Conservation (phyloP, 2,329 filamentous ascomycete genomes). For the Hysterium pulicare region DNA sequence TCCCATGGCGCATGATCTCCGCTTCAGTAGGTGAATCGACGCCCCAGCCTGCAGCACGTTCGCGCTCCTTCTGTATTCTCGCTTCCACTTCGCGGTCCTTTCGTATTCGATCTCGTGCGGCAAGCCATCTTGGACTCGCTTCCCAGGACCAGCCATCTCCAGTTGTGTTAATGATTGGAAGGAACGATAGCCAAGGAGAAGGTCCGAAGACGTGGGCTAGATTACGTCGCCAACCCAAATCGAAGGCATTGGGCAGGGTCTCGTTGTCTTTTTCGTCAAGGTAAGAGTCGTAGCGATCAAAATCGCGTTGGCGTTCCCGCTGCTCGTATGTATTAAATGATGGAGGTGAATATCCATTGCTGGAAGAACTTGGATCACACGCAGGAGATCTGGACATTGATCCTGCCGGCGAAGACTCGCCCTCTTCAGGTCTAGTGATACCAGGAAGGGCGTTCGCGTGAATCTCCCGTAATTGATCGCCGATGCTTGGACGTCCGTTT, state of each 20-base stretch:
- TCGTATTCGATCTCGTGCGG: constrained; percentile 62
- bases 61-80: constrained; percentile 57
- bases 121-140: constrained; percentile 72
- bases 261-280: constrained; percentile 86
- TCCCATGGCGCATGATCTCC: constrained; percentile 30
- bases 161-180: constrained; percentile 80
- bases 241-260: constrained; percentile 88
- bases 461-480: constrained; percentile 75
- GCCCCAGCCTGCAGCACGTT: constrained; percentile 68
- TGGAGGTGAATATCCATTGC: constrained; percentile 44
- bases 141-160: constrained; percentile 97
- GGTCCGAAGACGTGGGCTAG: constrained; percentile 78
- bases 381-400: constrained; percentile 23
- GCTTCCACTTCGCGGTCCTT: constrained; percentile 37
- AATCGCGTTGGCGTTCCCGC: constrained; percentile 62
- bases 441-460: constrained; percentile 79
- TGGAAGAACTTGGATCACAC: constrained; percentile 23
- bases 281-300: constrained; percentile 71
- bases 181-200: constrained; percentile 66
- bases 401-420: constrained; percentile 56
- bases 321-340: constrained; percentile 42
- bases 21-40: constrained; percentile 37
- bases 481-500: constrained; percentile 40
- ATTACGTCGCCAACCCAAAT: constrained; percentile 80
- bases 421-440: constrained; percentile 76